Percentiles rank a stretch among this genome's conserved stretches.
These are phyloP conservation scores for Tolypocladium guangdongense DNA, from an alignment of 2,329 filamentous ascomycete species.

Conservation along the genomic window DNA sequence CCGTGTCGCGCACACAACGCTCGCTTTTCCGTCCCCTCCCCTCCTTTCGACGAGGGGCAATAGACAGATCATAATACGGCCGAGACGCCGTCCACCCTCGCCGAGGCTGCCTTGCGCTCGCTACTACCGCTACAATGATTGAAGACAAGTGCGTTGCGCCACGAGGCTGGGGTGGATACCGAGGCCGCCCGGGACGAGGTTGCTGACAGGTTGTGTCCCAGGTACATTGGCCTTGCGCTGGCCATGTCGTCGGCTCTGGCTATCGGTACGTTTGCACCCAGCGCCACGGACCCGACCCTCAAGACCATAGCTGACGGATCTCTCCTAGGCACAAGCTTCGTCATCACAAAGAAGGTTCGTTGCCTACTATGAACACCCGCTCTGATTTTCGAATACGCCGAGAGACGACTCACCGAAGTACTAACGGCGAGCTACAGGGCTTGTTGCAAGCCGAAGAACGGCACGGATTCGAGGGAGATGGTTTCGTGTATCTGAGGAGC, in stretches of 20 bases:
- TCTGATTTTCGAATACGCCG: not conserved
- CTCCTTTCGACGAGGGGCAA: not conserved
- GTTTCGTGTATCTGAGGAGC: constrained; percentile 85
- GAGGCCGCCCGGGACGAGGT: not conserved
- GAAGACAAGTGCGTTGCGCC: constrained; percentile 26
- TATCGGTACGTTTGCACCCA: constrained; percentile 47
- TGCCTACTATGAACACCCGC: not conserved
- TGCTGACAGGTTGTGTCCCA: constrained; percentile 21
- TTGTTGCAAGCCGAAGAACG: constrained; percentile 81
- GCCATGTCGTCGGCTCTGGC: constrained; percentile 66
- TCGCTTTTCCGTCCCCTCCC: not conserved
- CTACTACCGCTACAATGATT: constrained; percentile 16
- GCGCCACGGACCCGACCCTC: not conserved
- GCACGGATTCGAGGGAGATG: constrained; percentile 94
- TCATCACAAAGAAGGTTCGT: constrained; percentile 93
- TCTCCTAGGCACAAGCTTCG: constrained; percentile 75
- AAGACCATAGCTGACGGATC: constrained; percentile 9
- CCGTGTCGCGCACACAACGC: not conserved
- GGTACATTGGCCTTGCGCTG: constrained; percentile 66
- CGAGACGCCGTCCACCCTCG: constrained; percentile 7
- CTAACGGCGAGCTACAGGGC: constrained; percentile 42
- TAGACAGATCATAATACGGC: not conserved
- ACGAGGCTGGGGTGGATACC: not conserved
- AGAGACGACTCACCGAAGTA: not conserved
- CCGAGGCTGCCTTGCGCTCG: constrained; percentile 8